A percentile compares a stretch with the other conserved stretches of the same genome.
These are phyloP conservation scores for Albophoma yamanashiensis DNA, from an alignment of 2,329 filamentous ascomycete species.

Conservation along the genomic window DNA sequence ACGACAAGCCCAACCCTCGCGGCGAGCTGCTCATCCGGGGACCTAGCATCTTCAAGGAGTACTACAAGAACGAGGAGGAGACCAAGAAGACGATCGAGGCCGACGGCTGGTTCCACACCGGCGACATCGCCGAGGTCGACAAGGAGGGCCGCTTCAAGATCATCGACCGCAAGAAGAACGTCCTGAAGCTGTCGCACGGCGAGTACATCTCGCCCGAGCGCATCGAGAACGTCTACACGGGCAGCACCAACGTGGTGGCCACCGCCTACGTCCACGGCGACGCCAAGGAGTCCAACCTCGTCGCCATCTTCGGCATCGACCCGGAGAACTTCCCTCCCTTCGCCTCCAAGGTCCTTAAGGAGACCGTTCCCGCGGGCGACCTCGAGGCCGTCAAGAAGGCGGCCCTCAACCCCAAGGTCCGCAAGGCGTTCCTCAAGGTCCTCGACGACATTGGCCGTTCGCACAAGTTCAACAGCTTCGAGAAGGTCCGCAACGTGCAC, in stretches of 20 bases:
- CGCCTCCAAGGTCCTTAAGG: conserved; percentile 65
- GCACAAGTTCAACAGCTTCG: conserved; percentile 86
- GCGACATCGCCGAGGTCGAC: conserved; percentile 83
- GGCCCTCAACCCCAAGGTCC: conserved; percentile 57
- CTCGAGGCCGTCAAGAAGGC: conserved; percentile 55
- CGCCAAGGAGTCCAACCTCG: conserved; percentile 66
- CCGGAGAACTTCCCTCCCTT: conserved; percentile 74
- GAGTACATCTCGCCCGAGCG: conserved; percentile 97
- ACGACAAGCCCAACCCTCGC: conserved; percentile 80
- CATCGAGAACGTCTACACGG: conserved; percentile 89
- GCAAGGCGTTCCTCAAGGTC: conserved; percentile 64
- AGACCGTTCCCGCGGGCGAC: conserved; percentile 54
- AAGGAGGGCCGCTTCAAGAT: conserved; percentile 80
- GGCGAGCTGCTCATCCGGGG: conserved; percentile 83
- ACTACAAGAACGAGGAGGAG: conserved; percentile 84
- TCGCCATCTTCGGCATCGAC: conserved; percentile 81
- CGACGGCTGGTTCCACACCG: conserved; percentile 96
- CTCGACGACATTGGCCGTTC: conserved; percentile 69
- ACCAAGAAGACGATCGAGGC: conserved; percentile 71
- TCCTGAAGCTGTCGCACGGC: conserved; percentile 95
- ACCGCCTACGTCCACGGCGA: conserved; percentile 90
- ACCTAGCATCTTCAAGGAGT: conserved; percentile 70
- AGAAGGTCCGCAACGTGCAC: conserved; percentile 64
- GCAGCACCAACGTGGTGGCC: conserved; percentile 65
- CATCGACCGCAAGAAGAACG: conserved; percentile 96